These are phyloP conservation scores for Phytophthora kernoviae DNA, from an alignment of 352 stramenopile species.

Conservation along the genomic window DNA sequence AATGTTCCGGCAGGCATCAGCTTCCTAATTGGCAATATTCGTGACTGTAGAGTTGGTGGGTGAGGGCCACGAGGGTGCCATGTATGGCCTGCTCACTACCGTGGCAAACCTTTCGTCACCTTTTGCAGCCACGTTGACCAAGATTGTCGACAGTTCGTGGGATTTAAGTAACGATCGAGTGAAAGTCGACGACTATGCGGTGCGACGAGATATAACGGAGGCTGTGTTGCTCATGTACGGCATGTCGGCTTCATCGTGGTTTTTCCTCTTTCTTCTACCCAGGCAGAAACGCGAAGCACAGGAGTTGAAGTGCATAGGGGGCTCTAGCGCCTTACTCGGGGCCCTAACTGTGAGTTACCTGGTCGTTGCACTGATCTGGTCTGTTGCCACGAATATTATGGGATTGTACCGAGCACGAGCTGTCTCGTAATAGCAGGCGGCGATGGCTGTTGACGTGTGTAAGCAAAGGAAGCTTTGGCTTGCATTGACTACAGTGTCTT, in stretches of 20 bases:
- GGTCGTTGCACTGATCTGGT: constrained; percentile 37
- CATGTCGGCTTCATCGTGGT: constrained; percentile 26
- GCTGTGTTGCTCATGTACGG: constrained; percentile 39
- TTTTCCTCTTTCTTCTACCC: constrained; percentile 36
- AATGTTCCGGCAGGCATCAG: constrained; percentile 23
- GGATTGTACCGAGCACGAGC: constrained; percentile 17
- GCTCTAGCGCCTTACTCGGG: constrained; percentile 31
- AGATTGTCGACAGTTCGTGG: constrained; percentile 24
- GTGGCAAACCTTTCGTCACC: constrained; percentile 28
- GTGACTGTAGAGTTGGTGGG: constrained; percentile 35
- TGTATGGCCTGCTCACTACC: constrained; percentile 37
- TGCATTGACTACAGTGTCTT: neutral
- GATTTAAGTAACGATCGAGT: constrained; percentile 39
- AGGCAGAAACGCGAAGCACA: constrained; percentile 35
- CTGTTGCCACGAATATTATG: constrained; percentile 36
- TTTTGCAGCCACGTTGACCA: constrained; percentile 26
- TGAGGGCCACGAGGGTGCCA: constrained; percentile 22
- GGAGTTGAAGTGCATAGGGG: constrained; percentile 26
- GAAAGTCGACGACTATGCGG: constrained; percentile 24
- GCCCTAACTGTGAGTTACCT: constrained; percentile 35
- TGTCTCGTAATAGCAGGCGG: constrained; percentile 33
- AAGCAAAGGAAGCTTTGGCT: neutral
- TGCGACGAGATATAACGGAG: constrained; percentile 31
- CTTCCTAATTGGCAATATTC: constrained; percentile 26
- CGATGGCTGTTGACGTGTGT: constrained; percentile 18